Evolutionary conservation across 768 basidiomycete species (phyloP).

Genomic region (Tricholomella constricta): DNA sequence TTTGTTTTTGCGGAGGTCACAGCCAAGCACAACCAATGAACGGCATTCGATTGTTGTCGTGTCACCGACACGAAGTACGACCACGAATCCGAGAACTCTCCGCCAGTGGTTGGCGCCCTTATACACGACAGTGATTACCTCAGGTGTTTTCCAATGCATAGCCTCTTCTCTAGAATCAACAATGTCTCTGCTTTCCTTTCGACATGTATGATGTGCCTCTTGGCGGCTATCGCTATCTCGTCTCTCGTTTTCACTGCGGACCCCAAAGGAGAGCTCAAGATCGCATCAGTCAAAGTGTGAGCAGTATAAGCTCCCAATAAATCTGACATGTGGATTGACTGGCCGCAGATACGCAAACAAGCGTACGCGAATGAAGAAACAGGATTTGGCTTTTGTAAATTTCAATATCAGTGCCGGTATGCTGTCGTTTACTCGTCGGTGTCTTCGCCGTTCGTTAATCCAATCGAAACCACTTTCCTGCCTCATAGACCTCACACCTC

Average conservation of each 20-base stretch:
- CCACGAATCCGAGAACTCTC: background rate
- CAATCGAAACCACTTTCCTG: background rate
- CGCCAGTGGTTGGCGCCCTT: background rate
- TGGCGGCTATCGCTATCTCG: conserved; percentile 72
- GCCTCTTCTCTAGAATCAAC: conserved; percentile 68
- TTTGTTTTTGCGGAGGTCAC: background rate
- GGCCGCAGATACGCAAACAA: conserved; percentile 45
- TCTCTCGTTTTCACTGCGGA: conserved; percentile 64
- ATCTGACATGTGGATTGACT: background rate
- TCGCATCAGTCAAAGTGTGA: conserved; percentile 79
- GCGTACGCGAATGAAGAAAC: conserved; percentile 59
- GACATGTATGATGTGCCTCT: conserved; percentile 71
- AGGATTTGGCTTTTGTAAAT: conserved; percentile 78
- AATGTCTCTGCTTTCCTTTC: conserved; percentile 74
- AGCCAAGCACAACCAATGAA: conserved; percentile 4
- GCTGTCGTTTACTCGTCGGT: conserved; percentile 20
- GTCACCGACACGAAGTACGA: background rate
- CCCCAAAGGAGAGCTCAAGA: conserved; percentile 56
- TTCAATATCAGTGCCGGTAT: conserved; percentile 82
- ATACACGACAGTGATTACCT: background rate
- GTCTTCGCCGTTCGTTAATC: background rate
- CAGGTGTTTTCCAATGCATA: conserved; percentile 65
- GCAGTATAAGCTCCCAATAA: conserved; percentile 26
- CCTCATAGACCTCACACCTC: conserved; percentile 69
- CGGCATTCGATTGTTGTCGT: background rate